Evolutionary conservation across 2,329 filamentous ascomycete genomes (phyloP).

Genomic region (Xylaria sp.): DNA sequence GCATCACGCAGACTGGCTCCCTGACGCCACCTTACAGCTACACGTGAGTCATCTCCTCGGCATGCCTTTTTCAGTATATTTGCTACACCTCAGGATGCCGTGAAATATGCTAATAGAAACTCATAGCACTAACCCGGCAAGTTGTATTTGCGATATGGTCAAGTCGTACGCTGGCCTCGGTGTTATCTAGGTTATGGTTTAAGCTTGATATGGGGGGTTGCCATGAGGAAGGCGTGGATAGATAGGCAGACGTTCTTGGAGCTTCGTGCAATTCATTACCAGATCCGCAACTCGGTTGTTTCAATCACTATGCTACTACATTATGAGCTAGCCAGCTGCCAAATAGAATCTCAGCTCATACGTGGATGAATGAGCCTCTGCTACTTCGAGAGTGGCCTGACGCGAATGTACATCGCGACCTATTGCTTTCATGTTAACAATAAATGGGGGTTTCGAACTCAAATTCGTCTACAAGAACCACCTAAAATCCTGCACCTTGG

Average conservation of each 20-base stretch:
- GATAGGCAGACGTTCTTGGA: background rate
- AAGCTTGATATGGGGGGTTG: background rate
- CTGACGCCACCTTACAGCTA: conserved; percentile 52
- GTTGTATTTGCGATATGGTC: conserved; percentile 39
- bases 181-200: conserved; percentile 16
- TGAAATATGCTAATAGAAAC: conserved; percentile 3
- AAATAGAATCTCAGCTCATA: background rate
- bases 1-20: conserved; percentile 50
- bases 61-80: too few relatives aligned
- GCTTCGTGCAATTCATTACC: background rate
- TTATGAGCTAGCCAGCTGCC: background rate
- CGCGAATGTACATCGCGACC: background rate
- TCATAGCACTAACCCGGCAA: conserved; percentile 35
- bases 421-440: background rate
- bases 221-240: background rate
- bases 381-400: background rate
- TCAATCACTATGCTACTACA: background rate
- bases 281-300: background rate
- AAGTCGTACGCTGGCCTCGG: conserved; percentile 34
- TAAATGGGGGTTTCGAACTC: background rate
- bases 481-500: conserved; percentile 62
- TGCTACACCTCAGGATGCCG: background rate
- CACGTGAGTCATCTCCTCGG: conserved; percentile 43
- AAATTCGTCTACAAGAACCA: conserved; percentile 61
- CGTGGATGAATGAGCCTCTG: background rate